A percentile compares a stretch with the other conserved stretches of the same genome.
Conservation (phyloP, 345 rosid species). For the Syzygium grande region DNA sequence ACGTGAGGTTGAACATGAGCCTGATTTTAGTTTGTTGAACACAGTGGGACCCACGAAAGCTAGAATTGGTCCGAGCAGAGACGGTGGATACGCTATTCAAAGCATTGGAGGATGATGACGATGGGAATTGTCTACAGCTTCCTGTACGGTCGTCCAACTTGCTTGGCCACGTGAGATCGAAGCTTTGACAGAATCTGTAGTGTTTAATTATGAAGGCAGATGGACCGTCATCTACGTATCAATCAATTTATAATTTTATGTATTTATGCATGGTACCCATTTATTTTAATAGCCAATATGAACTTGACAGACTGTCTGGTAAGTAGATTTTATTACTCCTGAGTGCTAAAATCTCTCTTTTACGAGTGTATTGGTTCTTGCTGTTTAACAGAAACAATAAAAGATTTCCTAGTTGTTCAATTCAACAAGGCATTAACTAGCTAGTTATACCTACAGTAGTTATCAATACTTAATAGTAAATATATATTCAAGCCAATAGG, state of each 20-base stretch:
- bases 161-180: neutral
- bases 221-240: neutral
- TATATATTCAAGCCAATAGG: too few relatives aligned
- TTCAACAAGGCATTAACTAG: too few relatives aligned
- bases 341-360: too few relatives aligned
- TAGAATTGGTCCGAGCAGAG: neutral
- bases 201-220: neutral
- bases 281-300: neutral
- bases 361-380: too few relatives aligned
- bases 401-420: too few relatives aligned
- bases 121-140: neutral
- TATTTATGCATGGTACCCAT: neutral
- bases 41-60: conserved; percentile 1
- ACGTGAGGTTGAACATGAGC: neutral
- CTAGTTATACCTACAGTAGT: too few relatives aligned
- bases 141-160: neutral
- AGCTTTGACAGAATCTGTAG: neutral
- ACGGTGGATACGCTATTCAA: neutral
- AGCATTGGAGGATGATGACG: neutral
- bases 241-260: neutral
- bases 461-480: too few relatives aligned
- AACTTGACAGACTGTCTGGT: too few relatives aligned
- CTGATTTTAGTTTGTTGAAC: neutral
- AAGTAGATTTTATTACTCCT: too few relatives aligned
- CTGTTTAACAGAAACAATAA: too few relatives aligned